A percentile compares a stretch with the other conserved stretches of the same genome.
Evolutionary conservation across 495 filamentous ascomycete genomes (phyloP).

Genomic region (Neurospora tetraspora): DNA sequence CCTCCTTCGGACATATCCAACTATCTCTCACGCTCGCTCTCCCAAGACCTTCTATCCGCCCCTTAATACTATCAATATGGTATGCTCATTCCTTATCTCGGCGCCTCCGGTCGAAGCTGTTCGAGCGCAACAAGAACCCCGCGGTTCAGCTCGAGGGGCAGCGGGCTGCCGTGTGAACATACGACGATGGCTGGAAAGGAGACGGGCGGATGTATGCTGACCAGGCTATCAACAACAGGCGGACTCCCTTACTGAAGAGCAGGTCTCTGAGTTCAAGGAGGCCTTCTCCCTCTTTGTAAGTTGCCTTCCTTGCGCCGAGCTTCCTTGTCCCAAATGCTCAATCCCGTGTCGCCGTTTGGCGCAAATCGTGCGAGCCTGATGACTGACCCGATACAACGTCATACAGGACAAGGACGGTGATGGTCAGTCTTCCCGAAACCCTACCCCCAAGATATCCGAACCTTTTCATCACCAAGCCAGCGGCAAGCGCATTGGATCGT

Average conservation of each 20-base stretch:
- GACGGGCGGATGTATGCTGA: slow-evolving; percentile 7
- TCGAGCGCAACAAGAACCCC: slow-evolving; percentile 10
- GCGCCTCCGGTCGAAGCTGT: background rate
- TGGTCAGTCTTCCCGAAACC: slow-evolving; percentile 59
- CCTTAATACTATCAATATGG: background rate
- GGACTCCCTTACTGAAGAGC: slow-evolving; percentile 94
- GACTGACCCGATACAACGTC: slow-evolving; percentile 10
- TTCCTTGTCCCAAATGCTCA: background rate
- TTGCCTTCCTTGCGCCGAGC: slow-evolving; percentile 16
- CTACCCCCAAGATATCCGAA: background rate
- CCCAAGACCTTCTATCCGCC: background rate
- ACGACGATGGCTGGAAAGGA: slow-evolving; percentile 4
- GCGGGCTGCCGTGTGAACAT: slow-evolving; percentile 2
- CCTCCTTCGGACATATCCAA: background rate
- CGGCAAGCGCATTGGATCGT: background rate
- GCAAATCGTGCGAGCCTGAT: slow-evolving; percentile 4
- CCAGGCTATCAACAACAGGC: slow-evolving; percentile 42
- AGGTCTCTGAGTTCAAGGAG: slow-evolving; percentile 99
- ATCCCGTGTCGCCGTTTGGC: background rate
- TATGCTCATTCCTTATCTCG: background rate
- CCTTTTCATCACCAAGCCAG: background rate
- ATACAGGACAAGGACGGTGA: slow-evolving; percentile 98
- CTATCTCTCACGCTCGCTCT: background rate
- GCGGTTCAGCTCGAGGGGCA: slow-evolving; percentile 16
- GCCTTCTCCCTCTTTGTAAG: slow-evolving; percentile 99